Percentiles rank a stretch among this genome's conserved stretches.
Evolutionary conservation across 495 filamentous ascomycete species (phyloP).

Genomic region (Chlorociboria aeruginascens): DNA sequence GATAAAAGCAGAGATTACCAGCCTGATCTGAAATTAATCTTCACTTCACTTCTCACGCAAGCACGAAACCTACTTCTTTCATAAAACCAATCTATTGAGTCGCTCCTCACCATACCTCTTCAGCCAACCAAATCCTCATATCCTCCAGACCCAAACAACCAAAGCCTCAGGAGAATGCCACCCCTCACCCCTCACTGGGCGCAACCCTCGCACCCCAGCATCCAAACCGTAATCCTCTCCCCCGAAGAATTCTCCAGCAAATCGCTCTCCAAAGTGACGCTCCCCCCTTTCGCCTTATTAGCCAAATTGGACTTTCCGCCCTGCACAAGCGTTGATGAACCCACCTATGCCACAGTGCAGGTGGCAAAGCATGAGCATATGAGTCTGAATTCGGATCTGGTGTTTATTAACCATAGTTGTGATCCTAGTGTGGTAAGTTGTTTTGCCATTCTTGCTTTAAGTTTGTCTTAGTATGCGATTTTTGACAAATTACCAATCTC

Average conservation of each 20-base stretch:
- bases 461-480: neutral
- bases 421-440: constrained; percentile 45
- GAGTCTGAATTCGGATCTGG: constrained; percentile 62
- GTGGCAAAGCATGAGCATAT: constrained; percentile 48
- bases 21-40: no score
- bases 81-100: no score
- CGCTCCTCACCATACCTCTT: no score
- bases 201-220: constrained; percentile 39
- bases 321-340: constrained; percentile 36
- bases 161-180: constrained; percentile 23
- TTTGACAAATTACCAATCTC: neutral
- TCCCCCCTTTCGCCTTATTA: constrained; percentile 51
- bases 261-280: constrained; percentile 45
- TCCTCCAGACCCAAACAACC: neutral
- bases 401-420: constrained; percentile 69
- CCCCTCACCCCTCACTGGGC: constrained; percentile 37
- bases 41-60: no score
- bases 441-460: neutral
- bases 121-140: no score
- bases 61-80: no score
- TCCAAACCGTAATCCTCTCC: constrained; percentile 35
- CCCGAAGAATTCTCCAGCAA: constrained; percentile 41
- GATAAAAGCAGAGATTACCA: no score
- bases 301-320: constrained; percentile 39
- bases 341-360: constrained; percentile 63